Base-by-base conservation (phyloP, 129 eudicot genomes). In the Sambucus nigra region DNA sequence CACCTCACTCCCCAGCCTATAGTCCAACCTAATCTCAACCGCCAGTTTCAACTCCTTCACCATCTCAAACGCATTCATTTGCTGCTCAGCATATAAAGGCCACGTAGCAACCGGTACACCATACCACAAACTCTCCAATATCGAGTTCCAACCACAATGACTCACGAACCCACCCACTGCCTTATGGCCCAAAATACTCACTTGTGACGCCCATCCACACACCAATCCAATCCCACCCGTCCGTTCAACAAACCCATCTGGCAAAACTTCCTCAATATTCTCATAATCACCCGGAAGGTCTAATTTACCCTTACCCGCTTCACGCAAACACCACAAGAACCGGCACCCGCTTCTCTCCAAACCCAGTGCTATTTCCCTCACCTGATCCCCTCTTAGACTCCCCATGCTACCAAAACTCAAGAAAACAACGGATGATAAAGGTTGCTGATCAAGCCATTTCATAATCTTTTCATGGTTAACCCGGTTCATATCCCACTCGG, bases 331-430 rank as follows among this genome's bases (percentile, higher is more conserved):
- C 69, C 69, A 64, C 47, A 64, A 20, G 61, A 64, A 53, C 55
- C 61, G 44, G 32, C 11, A 18, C 47, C 61, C 69, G 53, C 16
- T 19, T 40, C 50, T 31, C 53, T 64, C 69, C 5, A 64, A 31
- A 11, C 69, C 69, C 0, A 19, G 42, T 9, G 69, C 69, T 20
- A 64, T 64, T 9, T 64, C 54, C 9, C 12, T 52, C 13, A 64
- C 32, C 47, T 64, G 69, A 11, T 13, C 54, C 25, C 14, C 35
- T 16, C 42, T 53, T 14, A 64, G 22, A 26, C 47, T 53, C 3
- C 69, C 69, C 69, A 53, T 64, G 25, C 69, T 64, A 9, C 69
- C 69, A 27, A 64, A 64, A 26, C 69, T 53, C 17, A 64, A 17
- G 42, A 64, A 64, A 19, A 64, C 69, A 10, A 64, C 69, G 0